Percentiles rank a stretch among this genome's conserved stretches.
Conservation (phyloP, 768 basidiomycete genomes). For the Amyloporia xantha region DNA sequence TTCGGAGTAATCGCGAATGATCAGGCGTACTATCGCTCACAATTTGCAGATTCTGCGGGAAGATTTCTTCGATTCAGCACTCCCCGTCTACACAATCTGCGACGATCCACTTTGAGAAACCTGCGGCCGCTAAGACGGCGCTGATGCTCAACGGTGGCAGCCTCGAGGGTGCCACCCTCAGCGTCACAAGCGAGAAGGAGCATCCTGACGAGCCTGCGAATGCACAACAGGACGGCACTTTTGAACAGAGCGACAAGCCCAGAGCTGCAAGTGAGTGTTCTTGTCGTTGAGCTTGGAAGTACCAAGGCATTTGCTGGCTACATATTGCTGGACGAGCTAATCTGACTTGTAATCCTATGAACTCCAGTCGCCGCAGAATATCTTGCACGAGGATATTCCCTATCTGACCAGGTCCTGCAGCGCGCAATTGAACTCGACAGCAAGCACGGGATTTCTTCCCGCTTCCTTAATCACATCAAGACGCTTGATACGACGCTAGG, state of each 20-base stretch:
- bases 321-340: not conserved
- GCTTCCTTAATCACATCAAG: conserved; percentile 77
- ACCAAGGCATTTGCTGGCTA: too few relatives aligned
- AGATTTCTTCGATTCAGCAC: conserved; percentile 65
- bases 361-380: conserved; percentile 83
- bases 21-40: conserved; percentile 7
- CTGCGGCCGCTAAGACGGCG: conserved; percentile 78
- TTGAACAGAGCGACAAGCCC: conserved; percentile 90
- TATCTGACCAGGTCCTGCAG: conserved; percentile 74
- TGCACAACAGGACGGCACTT: conserved; percentile 31
- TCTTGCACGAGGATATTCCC: conserved; percentile 80
- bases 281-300: too few relatives aligned
- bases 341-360: conserved; percentile 1
- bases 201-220: conserved; percentile 43
- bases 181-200: conserved; percentile 62
- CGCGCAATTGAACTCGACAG: conserved; percentile 76
- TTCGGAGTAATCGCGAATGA: not conserved
- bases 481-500: conserved; percentile 67
- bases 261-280: conserved; percentile 63
- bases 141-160: conserved; percentile 76
- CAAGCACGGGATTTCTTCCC: conserved; percentile 82
- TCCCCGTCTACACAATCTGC: conserved; percentile 45
- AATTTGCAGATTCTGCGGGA: conserved; percentile 74
- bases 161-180: conserved; percentile 64
- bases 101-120: conserved; percentile 79